phyloP scores from a whole-genome alignment of 805 yeast species.

The Saturnispora serradocipensis region DNA sequence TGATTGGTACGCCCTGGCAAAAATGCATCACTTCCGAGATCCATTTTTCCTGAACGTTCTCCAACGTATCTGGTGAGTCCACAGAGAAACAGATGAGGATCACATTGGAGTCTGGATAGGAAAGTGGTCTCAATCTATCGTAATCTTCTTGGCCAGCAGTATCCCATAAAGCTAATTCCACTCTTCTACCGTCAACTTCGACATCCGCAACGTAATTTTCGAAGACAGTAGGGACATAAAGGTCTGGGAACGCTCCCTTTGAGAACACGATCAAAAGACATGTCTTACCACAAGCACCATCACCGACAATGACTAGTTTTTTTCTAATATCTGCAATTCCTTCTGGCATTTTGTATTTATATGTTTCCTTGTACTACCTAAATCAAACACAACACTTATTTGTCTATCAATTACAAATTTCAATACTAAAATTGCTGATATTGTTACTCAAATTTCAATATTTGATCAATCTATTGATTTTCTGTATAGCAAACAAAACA shows the following conservation, averaged over 20 bases:
- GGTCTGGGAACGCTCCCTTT: slow-evolving; percentile 88
- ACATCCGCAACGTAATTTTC: slow-evolving; percentile 98
- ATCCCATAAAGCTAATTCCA: slow-evolving; percentile 94
- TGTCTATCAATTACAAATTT: not conserved
- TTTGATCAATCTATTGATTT: not conserved
- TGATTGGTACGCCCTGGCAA: slow-evolving; percentile 90
- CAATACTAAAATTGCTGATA: not conserved
- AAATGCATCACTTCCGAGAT: slow-evolving; percentile 87
- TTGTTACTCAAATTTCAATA: not conserved
- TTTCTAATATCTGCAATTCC: slow-evolving; percentile 53
- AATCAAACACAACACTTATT: not conserved
- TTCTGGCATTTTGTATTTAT: slow-evolving; percentile 29
- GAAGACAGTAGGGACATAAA: slow-evolving; percentile 91
- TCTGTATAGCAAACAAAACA: not conserved
- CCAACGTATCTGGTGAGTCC: slow-evolving; percentile 85
- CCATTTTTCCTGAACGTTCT: slow-evolving; percentile 94
- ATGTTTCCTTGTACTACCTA: not conserved
- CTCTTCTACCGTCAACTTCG: slow-evolving; percentile 82
- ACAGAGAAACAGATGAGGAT: slow-evolving; percentile 85
- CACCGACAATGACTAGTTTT: slow-evolving; percentile 91
- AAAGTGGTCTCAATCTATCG: slow-evolving; percentile 83
- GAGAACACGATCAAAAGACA: slow-evolving; percentile 80
- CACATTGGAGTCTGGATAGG: slow-evolving; percentile 89
- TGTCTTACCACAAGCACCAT: slow-evolving; percentile 96
- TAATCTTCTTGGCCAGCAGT: slow-evolving; percentile 98